Evolutionary conservation across 2,329 filamentous ascomycete genomes (phyloP).

Genomic region (Fusarium metavorans): DNA sequence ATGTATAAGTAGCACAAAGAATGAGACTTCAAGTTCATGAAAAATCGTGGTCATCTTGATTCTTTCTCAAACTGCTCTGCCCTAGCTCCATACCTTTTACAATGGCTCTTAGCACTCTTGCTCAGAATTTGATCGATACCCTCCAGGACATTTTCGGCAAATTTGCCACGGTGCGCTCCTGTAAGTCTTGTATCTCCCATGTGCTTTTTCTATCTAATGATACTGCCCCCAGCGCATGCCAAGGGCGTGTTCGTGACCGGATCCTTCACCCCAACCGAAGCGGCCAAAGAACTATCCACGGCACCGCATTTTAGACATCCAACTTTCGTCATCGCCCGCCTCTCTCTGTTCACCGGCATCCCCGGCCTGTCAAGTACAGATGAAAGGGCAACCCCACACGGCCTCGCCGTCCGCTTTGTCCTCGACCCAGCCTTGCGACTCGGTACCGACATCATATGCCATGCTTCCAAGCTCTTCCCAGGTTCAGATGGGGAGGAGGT

Average conservation of each 20-base stretch:
- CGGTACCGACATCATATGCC: not conserved
- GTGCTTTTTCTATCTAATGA: not conserved
- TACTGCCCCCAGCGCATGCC: not conserved
- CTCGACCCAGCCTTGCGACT: not conserved
- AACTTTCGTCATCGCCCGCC: not conserved
- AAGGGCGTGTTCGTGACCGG: not conserved
- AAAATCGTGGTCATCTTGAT: not conserved
- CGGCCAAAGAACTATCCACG: not conserved
- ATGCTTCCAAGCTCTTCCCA: not conserved
- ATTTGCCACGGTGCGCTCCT: not conserved
- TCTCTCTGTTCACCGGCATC: not conserved
- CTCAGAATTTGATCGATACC: not conserved
- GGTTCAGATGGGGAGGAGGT: not conserved
- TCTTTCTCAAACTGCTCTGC: not conserved
- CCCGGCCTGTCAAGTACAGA: not conserved
- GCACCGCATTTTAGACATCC: not conserved
- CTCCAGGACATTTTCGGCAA: not conserved
- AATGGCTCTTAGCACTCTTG: not conserved
- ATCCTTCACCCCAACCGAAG: not conserved
- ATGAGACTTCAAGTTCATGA: not conserved
- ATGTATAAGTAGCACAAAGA: not conserved
- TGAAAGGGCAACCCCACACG: not conserved
- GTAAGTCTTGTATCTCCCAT: not conserved
- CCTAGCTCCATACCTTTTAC: not conserved
- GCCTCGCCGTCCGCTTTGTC: not conserved